Evolutionary conservation across 805 yeast species (phyloP).

Genomic region (Nematodospora valgi): DNA sequence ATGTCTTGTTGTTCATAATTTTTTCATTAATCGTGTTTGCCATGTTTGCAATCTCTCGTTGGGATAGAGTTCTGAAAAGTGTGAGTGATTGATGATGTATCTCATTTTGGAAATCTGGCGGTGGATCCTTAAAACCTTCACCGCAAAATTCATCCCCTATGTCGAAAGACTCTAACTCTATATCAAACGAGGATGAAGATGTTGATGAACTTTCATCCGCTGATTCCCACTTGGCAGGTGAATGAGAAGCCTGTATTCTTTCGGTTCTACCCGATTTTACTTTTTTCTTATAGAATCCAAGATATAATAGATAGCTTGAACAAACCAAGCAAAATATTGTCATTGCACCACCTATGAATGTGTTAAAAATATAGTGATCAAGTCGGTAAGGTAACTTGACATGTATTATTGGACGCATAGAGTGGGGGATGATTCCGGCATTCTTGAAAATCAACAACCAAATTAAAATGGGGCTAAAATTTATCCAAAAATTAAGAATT

Average conservation of each 20-base stretch:
- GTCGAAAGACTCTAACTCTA: slow-evolving; percentile 5
- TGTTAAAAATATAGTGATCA: slow-evolving; percentile 38
- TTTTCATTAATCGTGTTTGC: slow-evolving; percentile 2
- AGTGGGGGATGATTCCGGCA: slow-evolving; percentile 56
- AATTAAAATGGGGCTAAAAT: slow-evolving; percentile 50
- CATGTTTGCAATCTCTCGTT: slow-evolving; percentile 2
- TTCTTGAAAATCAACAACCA: slow-evolving; percentile 59
- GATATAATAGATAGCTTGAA: slow-evolving; percentile 5
- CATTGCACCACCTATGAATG: slow-evolving; percentile 3
- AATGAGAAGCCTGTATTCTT: too few species aligned
- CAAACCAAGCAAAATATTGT: slow-evolving; percentile 2
- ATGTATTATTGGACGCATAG: slow-evolving; percentile 53
- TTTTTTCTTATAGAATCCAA: slow-evolving; percentile 1
- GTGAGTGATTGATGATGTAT: slow-evolving; percentile 2
- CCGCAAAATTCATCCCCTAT: not conserved
- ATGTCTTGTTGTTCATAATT: slow-evolving; percentile 1
- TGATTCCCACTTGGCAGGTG: too few species aligned
- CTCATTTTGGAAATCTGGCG: slow-evolving; percentile 4
- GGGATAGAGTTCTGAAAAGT: not conserved
- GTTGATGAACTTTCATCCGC: not conserved
- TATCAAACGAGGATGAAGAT: slow-evolving; percentile 3
- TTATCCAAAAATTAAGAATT: slow-evolving; percentile 42
- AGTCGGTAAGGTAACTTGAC: slow-evolving; percentile 43
- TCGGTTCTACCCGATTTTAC: not conserved
- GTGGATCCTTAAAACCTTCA: too few species aligned